A percentile compares a stretch with the other conserved stretches of the same genome.
phyloP scores from a whole-genome alignment of 345 rosid species.

The Eucalyptus marginata region DNA sequence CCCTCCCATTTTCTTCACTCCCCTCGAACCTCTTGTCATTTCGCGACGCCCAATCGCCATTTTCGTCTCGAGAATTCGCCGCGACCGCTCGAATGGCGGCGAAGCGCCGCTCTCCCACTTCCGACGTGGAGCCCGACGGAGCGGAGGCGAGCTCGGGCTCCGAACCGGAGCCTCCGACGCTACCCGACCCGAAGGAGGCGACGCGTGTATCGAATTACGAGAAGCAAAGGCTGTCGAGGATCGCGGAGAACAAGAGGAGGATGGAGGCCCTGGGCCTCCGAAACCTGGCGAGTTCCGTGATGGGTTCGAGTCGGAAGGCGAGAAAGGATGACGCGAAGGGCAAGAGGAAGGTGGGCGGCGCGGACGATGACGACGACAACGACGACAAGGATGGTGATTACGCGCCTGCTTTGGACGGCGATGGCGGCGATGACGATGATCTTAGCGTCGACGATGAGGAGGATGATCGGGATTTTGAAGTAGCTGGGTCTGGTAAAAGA shows the following conservation, averaged over 20 bases:
- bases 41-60: neutral
- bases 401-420: conserved; percentile 21
- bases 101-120: neutral
- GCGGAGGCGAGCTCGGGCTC: neutral
- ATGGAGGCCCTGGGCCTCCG: conserved; percentile 74
- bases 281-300: conserved; percentile 38
- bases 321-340: conserved; percentile 7
- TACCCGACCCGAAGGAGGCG: neutral
- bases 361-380: neutral
- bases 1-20: neutral
- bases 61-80: neutral
- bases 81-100: conserved; percentile 1
- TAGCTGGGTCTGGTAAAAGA: conserved; percentile 14
- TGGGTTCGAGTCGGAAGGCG: conserved; percentile 12
- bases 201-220: conserved; percentile 38
- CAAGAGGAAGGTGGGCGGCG: conserved; percentile 19
- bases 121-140: conserved; percentile 4
- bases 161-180: conserved; percentile 4
- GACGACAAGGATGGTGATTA: conserved; percentile 62
- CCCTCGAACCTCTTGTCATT: neutral
- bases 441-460: conserved; percentile 4
- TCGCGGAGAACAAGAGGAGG: conserved; percentile 68
- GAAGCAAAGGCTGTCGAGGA: conserved; percentile 60
- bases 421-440: conserved; percentile 1
- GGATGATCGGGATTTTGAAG: conserved; percentile 10